phyloP scores from a whole-genome alignment of 2,329 filamentous ascomycete genomes.

The Trichoderma arundinaceum region DNA sequence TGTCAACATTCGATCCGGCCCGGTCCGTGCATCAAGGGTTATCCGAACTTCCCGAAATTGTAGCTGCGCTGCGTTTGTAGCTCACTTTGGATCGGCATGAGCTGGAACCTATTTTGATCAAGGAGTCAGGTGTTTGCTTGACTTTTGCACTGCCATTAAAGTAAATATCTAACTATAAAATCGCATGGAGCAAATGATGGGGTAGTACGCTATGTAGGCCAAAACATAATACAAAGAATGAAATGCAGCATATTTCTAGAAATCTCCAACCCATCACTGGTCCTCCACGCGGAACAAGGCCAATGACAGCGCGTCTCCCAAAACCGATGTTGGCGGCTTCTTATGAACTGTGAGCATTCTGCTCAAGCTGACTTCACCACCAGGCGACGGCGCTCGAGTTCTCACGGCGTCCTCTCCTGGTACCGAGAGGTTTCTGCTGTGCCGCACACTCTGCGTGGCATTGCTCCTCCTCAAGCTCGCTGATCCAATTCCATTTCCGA shows the following conservation, averaged over 20 bases:
- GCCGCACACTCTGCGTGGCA: slow-evolving; percentile 32
- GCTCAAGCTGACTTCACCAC: slow-evolving; percentile 29
- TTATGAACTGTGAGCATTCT: slow-evolving; percentile 34
- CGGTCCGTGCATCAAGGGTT: not conserved
- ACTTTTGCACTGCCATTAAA: not conserved
- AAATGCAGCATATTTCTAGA: not conserved
- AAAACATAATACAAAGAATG: not conserved
- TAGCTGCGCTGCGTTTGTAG: not conserved
- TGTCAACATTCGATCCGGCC: not conserved
- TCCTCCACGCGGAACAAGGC: slow-evolving; percentile 35
- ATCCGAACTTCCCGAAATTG: slow-evolving; percentile 8
- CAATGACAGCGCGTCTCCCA: slow-evolving; percentile 35
- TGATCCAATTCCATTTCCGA: not conserved
- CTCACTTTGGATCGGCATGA: not conserved
- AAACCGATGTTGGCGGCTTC: slow-evolving; percentile 32
- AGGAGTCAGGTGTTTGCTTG: not conserved
- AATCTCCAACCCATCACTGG: not conserved
- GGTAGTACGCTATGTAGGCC: not conserved
- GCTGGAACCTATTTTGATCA: not conserved
- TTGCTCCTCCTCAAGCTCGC: slow-evolving; percentile 31
- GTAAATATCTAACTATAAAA: too few relatives aligned
- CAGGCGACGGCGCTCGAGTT: slow-evolving; percentile 26
- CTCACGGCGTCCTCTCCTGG: slow-evolving; percentile 14
- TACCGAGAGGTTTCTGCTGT: slow-evolving; percentile 32
- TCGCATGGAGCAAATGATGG: not conserved